A percentile compares a stretch with the other conserved stretches of the same genome.
These are phyloP conservation scores for Yamadazyma sp. DNA, from an alignment of 805 yeast genomes.

Conservation along the genomic window DNA sequence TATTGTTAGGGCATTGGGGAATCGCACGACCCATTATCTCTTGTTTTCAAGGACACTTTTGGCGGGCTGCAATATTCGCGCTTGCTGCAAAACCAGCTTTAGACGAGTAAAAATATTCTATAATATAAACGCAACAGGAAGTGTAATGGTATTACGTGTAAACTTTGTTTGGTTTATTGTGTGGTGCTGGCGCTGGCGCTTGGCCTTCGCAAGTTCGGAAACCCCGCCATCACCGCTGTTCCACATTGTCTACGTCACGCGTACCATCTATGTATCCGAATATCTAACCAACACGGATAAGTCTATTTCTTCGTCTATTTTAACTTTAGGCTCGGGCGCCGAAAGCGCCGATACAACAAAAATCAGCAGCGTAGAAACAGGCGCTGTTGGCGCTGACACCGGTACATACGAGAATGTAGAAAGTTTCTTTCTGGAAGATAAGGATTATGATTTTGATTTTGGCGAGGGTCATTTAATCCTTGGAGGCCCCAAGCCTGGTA, in stretches of 20 bases:
- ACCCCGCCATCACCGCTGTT: neutral
- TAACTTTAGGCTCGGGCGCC: conserved; percentile 2
- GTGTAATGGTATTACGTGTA: conserved; percentile 4
- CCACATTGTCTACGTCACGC: conserved; percentile 2
- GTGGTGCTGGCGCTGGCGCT: neutral
- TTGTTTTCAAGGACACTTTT: neutral
- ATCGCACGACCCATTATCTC: conserved; percentile 2
- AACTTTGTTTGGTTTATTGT: neutral
- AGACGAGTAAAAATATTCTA: conserved; percentile 1
- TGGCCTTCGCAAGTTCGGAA: neutral
- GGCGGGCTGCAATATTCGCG: conserved; percentile 4
- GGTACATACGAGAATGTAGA: no score
- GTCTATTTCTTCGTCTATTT: conserved; percentile 1
- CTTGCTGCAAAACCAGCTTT: conserved; percentile 7
- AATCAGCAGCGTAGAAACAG: no score
- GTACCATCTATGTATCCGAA: conserved; percentile 4
- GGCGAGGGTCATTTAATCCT: conserved; percentile 6
- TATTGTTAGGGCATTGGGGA: conserved; percentile 6
- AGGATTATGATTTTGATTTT: no score
- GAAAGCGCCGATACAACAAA: neutral
- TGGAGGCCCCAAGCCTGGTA: no score
- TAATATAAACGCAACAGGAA: conserved; percentile 5
- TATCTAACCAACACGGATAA: neutral
- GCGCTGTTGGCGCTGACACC: no score
- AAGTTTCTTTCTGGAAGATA: no score